These are phyloP conservation scores for Coelastrella sp. DNA, from an alignment of 139 green algal species.

Conservation along the genomic window DNA sequence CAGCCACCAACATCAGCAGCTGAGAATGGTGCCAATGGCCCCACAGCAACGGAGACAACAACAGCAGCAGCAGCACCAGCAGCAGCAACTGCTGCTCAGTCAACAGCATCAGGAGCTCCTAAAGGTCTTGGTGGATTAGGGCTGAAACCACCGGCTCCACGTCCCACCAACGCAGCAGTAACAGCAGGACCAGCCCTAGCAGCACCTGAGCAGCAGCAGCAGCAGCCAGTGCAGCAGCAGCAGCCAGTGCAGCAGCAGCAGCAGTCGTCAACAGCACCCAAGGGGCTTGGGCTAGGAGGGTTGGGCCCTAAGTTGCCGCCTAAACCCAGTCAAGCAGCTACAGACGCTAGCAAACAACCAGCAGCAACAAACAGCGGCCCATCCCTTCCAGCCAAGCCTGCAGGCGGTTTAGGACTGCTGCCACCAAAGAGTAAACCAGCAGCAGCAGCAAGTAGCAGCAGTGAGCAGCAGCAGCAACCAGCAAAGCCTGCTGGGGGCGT, in stretches of 20 bases:
- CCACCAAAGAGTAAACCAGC: conserved; percentile 34
- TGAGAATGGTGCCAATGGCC: neutral
- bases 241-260: conserved; percentile 30
- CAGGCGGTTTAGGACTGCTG: conserved; percentile 22
- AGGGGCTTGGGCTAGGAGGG: conserved; percentile 25
- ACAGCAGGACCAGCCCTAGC: no score
- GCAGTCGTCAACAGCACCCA: conserved; percentile 32
- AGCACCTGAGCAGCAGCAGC: conserved; percentile 33
- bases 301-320: conserved; percentile 29
- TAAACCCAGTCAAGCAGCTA: neutral
- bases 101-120: neutral
- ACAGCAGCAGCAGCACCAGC: neutral
- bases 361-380: conserved; percentile 20
- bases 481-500: conserved; percentile 17
- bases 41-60: neutral
- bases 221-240: conserved; percentile 26
- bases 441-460: neutral
- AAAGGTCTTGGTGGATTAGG: conserved; percentile 37
- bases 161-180: neutral
- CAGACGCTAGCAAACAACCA: neutral
- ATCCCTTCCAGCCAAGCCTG: conserved; percentile 8
- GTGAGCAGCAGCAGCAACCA: conserved; percentile 29
- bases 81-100: neutral
- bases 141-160: conserved; percentile 18
- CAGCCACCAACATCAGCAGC: neutral